phyloP scores from a whole-genome alignment of 192 early-diverging fungal species.

The Podila minutissima region DNA sequence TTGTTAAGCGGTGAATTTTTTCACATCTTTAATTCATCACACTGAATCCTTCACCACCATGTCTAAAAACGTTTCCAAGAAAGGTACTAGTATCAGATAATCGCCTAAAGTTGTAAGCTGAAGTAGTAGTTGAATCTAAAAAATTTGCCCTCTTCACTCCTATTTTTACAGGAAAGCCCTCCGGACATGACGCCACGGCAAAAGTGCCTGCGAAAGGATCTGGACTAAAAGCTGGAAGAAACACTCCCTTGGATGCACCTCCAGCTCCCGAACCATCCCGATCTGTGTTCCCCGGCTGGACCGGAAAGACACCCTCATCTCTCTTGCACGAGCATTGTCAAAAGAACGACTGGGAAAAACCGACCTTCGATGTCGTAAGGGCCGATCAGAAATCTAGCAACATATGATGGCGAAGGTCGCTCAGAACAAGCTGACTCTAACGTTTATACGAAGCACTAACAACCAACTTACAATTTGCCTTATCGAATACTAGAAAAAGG shows the following conservation, averaged over 20 bases:
- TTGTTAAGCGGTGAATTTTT: no score
- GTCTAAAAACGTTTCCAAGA: conserved; percentile 31
- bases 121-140: not conserved
- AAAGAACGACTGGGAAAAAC: conserved; percentile 77
- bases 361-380: conserved; percentile 68
- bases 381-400: no score
- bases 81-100: conserved; percentile 3
- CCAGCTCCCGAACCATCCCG: conserved; percentile 31
- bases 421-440: not conserved
- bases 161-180: not conserved
- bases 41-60: conserved; percentile 2
- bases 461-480: not conserved
- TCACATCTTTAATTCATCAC: not conserved
- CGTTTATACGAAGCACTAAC: not conserved
- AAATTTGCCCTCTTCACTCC: no score
- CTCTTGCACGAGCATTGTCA: conserved; percentile 85
- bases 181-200: not conserved
- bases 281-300: conserved; percentile 80
- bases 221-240: conserved; percentile 19
- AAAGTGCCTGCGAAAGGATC: conserved; percentile 18
- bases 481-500: conserved; percentile 18
- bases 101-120: not conserved
- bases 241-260: not conserved
- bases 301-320: conserved; percentile 85
- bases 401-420: no score